Evolutionary conservation across 495 filamentous ascomycete species (phyloP).

Genomic region (Penicillium macrosclerotiorum): DNA sequence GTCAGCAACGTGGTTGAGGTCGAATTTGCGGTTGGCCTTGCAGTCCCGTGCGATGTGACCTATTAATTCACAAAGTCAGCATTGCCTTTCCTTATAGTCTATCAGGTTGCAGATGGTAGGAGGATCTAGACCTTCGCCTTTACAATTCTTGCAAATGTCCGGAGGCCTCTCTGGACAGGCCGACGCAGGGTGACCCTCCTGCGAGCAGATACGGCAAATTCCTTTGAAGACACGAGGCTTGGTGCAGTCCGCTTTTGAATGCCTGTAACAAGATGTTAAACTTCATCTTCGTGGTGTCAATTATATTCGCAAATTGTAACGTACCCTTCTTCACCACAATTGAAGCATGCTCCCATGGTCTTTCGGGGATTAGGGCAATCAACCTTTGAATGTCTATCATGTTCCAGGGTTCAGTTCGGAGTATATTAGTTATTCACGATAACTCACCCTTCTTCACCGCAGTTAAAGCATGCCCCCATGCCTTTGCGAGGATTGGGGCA

Average conservation of each 20-base stretch:
- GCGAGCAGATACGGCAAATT: constrained; percentile 67
- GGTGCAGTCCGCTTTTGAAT: constrained; percentile 66
- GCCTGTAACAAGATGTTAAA: constrained; percentile 31
- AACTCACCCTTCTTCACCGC: constrained; percentile 57
- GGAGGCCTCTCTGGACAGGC: constrained; percentile 70
- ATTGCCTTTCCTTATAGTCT: not conserved
- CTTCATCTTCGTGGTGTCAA: not conserved
- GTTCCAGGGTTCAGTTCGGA: not conserved
- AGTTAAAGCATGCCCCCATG: constrained; percentile 66
- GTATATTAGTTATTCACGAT: not conserved
- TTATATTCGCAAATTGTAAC: constrained; percentile 2
- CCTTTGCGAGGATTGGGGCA: constrained; percentile 65
- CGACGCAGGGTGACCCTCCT: constrained; percentile 67
- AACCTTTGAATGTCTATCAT: constrained; percentile 47
- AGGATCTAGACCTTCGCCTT: constrained; percentile 57
- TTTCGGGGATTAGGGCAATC: constrained; percentile 49
- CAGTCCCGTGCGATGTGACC: constrained; percentile 68
- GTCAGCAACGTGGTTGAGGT: constrained; percentile 58
- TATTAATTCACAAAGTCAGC: constrained; percentile 24
- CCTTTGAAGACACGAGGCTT: constrained; percentile 66
- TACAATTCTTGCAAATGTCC: constrained; percentile 72
- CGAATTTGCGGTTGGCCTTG: constrained; percentile 65
- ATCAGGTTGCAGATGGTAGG: constrained; percentile 11
- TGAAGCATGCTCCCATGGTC: constrained; percentile 59
- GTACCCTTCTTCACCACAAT: constrained; percentile 52